phyloP scores from a whole-genome alignment of 805 yeast genomes.

The Candida verbasci region DNA sequence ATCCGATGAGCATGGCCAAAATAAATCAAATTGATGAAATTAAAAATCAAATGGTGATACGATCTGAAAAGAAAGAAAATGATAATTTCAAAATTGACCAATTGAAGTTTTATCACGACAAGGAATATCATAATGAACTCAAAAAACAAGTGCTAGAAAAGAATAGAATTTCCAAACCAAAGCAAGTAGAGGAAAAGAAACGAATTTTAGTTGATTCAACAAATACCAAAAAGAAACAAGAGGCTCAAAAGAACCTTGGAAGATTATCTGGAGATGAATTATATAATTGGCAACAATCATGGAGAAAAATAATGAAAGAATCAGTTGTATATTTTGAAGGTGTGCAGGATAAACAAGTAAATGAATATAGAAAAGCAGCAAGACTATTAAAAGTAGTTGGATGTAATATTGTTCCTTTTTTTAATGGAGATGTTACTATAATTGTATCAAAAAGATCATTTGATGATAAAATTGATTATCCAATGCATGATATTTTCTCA shows the following conservation, averaged over 20 bases:
- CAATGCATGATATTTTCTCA: constrained; percentile 58
- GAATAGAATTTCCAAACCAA: not conserved
- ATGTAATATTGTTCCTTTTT: constrained; percentile 40
- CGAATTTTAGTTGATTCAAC: not conserved
- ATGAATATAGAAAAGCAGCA: constrained; percentile 39
- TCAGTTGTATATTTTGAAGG: constrained; percentile 62
- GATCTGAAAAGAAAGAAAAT: no score
- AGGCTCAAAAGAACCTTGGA: constrained; percentile 11
- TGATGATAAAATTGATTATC: constrained; percentile 37
- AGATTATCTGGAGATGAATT: constrained; percentile 44
- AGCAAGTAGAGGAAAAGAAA: not conserved
- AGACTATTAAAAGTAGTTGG: constrained; percentile 46
- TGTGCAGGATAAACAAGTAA: constrained; percentile 31
- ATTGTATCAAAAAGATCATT: constrained; percentile 66
- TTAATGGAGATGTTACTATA: constrained; percentile 62
- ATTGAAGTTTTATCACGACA: no score
- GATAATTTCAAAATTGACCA: no score
- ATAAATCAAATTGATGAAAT: no score
- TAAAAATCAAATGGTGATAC: no score
- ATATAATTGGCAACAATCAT: constrained; percentile 58
- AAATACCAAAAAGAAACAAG: not conserved
- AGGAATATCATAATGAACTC: not conserved
- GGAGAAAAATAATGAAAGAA: constrained; percentile 58
- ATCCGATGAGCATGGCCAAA: no score
- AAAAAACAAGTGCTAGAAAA: not conserved